Base-by-base conservation (phyloP, 2,329 filamentous ascomycete species). In the Diatrype stigma region DNA sequence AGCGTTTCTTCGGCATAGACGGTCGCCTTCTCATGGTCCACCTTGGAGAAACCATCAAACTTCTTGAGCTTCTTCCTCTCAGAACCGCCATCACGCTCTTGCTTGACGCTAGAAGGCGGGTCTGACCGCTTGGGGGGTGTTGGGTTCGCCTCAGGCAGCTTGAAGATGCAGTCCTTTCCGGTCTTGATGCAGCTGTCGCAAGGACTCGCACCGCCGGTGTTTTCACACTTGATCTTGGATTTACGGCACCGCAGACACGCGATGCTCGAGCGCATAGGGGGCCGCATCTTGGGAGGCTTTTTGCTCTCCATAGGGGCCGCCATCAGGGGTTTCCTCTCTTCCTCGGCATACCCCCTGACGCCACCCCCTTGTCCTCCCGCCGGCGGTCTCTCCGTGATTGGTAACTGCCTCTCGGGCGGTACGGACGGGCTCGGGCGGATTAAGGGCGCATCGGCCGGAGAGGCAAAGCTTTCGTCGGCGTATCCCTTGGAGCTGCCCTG, bases 221-320 rank as follows among this genome's bases (percentile, higher is more conserved):
- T 94, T 68, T 90, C 84, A 72, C 90, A 95, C 70, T 93, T 93
- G 66, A 93, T 89, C 71, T 94, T 95, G 66, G 87, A 90, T 61
- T 83, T 82, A 51, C 89, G 80, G 66, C 89, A 93, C 56, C 83
- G 79, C 54, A 82, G 76, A 69, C 89, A 94, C 45, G 89, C 89
- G 64, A 93, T 90, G 63, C 86, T 89, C 45, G 88, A 90, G 59
- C 89, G 81, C 81, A 90, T 87, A 32, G 76, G 76, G 12, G 73
- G 68, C 51, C 74, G 72, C 61, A 76, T 75, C 63, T 71, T 71
- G 44, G 65, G 59, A 45, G 70, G 67, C 54, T 72, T 75, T 61
- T 71, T 73, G 58, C 73, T 70, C 57, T 72, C 68, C 51, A 60
- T 59, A 53, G 58, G 56, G 45, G 53, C 51, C 45, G 58, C 67